phyloP scores from a whole-genome alignment of 257 asterid genomes.

The Cinchona pubescens region DNA sequence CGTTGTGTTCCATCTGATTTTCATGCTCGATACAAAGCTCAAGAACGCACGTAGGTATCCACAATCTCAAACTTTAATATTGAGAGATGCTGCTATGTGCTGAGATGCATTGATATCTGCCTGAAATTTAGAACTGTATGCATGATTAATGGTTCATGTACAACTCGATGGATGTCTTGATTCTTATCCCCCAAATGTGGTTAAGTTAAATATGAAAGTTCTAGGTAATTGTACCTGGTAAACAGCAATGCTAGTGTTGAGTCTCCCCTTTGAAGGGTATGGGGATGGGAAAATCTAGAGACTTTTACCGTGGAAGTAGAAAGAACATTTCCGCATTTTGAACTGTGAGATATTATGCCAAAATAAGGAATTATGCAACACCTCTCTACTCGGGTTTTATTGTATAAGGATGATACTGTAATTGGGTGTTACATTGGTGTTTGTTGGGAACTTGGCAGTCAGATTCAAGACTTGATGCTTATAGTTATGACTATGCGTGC shows the following conservation, averaged over 20 bases:
- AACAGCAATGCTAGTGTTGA: not conserved
- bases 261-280: not conserved
- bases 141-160: not conserved
- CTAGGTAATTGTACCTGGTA: not conserved
- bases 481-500: not conserved
- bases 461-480: not conserved
- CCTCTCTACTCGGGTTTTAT: not conserved
- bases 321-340: not conserved
- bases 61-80: slow-evolving; percentile 13
- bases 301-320: not conserved
- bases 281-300: not conserved
- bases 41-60: slow-evolving; percentile 95
- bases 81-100: not conserved
- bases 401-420: not conserved
- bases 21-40: slow-evolving; percentile 86
- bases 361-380: not conserved
- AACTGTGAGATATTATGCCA: not conserved
- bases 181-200: not conserved
- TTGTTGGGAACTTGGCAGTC: not conserved
- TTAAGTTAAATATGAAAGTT: not conserved
- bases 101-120: not conserved
- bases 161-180: not conserved
- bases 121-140: not conserved
- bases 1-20: slow-evolving; percentile 74
- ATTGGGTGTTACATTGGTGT: not conserved